These are phyloP conservation scores for Pichia sp. DNA, from an alignment of 1,139 yeast species.

Conservation along the genomic window DNA sequence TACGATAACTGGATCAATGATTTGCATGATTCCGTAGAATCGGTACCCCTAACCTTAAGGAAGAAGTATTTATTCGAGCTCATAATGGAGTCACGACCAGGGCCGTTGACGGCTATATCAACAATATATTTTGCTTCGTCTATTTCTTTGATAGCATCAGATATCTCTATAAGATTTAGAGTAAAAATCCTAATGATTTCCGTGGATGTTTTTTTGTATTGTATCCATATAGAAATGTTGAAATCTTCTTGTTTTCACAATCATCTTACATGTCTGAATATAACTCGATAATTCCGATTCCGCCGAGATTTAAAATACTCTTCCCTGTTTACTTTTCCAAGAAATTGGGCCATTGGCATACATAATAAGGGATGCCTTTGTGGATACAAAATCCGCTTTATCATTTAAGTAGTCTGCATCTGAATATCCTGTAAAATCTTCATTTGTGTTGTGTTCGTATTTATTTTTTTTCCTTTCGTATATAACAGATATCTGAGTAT, in stretches of 20 bases:
- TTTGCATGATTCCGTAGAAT: too few species aligned
- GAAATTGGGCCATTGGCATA: background rate
- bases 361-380: background rate
- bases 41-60: too few species aligned
- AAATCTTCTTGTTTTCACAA: background rate
- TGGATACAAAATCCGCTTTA: background rate
- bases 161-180: too few species aligned
- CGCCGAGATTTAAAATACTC: background rate
- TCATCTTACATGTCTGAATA: background rate
- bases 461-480: background rate
- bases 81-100: too few species aligned
- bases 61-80: too few species aligned
- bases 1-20: too few species aligned
- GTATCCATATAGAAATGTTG: background rate
- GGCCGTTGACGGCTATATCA: too few species aligned
- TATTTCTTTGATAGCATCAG: too few species aligned
- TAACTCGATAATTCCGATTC: background rate
- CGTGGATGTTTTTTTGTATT: too few species aligned
- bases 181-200: too few species aligned
- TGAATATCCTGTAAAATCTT: background rate
- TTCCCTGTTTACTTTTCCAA: background rate
- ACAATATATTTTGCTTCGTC: too few species aligned
- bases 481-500: background rate
- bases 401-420: background rate
- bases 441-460: background rate